Base-by-base conservation (phyloP, 73 alveolate species). In the Tetrahymena malaccensis region DNA sequence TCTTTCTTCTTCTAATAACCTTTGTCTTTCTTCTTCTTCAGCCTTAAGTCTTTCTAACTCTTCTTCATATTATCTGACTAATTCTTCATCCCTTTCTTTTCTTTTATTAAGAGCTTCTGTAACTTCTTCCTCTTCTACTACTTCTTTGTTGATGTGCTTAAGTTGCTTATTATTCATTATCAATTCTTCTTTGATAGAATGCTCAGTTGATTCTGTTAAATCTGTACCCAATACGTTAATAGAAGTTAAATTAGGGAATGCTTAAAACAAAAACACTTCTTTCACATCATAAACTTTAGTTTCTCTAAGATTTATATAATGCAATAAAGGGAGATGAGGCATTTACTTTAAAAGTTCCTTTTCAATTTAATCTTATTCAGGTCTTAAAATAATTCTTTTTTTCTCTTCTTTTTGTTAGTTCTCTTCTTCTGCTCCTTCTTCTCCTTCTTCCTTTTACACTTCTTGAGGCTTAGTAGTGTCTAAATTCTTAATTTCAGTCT, bases 11-110 rank as follows among this genome's bases (percentile, higher is more conserved):
- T 95, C 97, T 70, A 70, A 70, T 22, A 70, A n/a, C n/a, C 95
- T 94, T 93, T 13, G 50, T 95, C 95, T 89, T 89, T 94, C 97
- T 93, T 95, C 97, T 55, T 95, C 97, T 43, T 85, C 95, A 25
- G 94, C 37, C 55, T 94, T 85, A 9, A 83, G 55, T 25, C 95
- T 94, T 33, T 95, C 97, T 34, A 89, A 93, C 34, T 95, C 97
- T 83, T 95, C 97, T 93, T 95, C 94, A 56, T 95, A 50, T 70
- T 95, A 35, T 89, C 94, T 55, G 1, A 95, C 94, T 8, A 94
- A 89, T 43, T 94, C 97, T 35, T 94, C 97, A 7, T 85, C 94
- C 35, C 97, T 95, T 55, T 95, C 97, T 35, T 95, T 95, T 85
- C 93, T 56, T 55, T 95, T 94, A 43, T 50, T 93, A 10, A 95